Base-by-base conservation (phyloP, 768 basidiomycete genomes). In the Panaeolus papilionaceus region DNA sequence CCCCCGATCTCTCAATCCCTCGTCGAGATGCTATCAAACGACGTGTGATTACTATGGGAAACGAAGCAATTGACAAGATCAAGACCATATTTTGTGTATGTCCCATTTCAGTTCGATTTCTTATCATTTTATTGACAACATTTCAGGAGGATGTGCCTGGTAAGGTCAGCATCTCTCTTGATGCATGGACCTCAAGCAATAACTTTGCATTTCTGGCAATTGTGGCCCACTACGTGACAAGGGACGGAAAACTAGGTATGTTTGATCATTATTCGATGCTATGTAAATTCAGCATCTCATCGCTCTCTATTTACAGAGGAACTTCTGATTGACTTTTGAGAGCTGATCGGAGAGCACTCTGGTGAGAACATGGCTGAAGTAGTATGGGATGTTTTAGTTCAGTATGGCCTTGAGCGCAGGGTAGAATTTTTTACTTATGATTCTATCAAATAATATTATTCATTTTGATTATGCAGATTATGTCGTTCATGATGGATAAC, bases 401-500 rank as follows among this genome's bases (percentile, higher is more conserved):
- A 40, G 18, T 81, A 78, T 69, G 75, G 74, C 0, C 63, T 79
- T n/a, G 58, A 67, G 26, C 39, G 45, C 23, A 44, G 61, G 39
- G 69, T 68, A 47, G 38, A 61, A 54, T 14, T 14, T 14, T 14
- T 26, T 49, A 64, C 9, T 62, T 10, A 20, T 45, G 20, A 54
- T 39, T 39, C 2, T 26, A 33, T 23, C 23, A 14, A 39, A 62
- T 16, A 39, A 51, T 63, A 14, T 23, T 38, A 49, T 62, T 58
- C 12, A 6, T 33, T 44, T 39, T 61, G 11, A 18, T 67, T 18
- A 67, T 61, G 20, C 61, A 79, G 77, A 66, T 82, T 20, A 69
- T 78, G 39, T 72, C 77, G 0, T 73, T 80, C 37, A 71, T 80
- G 20, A 75, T 79, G 71, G 77, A 80, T 64, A 81, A 82, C 68